Evolutionary conservation across 306 rosid species (phyloP), one percentile per base, ranked within the genome.

Genomic region (Sechiopsis laciniata): DNA sequence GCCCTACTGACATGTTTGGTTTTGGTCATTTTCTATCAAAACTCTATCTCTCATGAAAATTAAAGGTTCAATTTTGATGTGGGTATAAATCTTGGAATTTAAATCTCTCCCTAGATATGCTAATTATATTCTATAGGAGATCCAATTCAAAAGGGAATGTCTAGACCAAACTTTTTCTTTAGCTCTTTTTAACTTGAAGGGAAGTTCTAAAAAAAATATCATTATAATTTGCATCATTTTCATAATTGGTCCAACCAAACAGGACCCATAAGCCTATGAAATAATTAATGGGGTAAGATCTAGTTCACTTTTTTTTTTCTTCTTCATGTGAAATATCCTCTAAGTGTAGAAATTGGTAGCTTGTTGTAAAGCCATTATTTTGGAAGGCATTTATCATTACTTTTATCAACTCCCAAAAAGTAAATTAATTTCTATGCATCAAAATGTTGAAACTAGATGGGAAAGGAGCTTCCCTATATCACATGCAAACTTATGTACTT

Each of bases 1-100:
- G 26, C 4, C 16, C 19, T 64, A 9, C 24, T 64, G 71, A 37
- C 9, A 65, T 65, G 72, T 66, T 66, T 66, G 72, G 72, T 66
- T 45, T 66, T 19, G 32, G 72, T 66, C 72, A 40, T 66, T 66
- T 66, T 66, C 55, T 24, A 17, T 66, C 35, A 66, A 45, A 40
- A 40, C 54, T 65, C 29, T 64, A 42, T 22, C 66, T 58, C 37
- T 58, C 50, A 24, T 14, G 8, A 24, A 14, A n/a, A 16, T 59
- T 62, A 35, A 35, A 66, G 53, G 7, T 17, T 42, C 16, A 37
- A 66, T 8, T 17, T 64, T 64, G 16, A 40, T n/a, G 0, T 64
- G 0, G 71, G 10, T 37, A 17, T 65, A 35, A 35, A 35, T 37
- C 29, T 65, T 65, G 52, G 12, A 35, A 65, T 16, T 65, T 45